Conservation (phyloP, 768 basidiomycete species). For the Punctularia strigosozonata region DNA sequence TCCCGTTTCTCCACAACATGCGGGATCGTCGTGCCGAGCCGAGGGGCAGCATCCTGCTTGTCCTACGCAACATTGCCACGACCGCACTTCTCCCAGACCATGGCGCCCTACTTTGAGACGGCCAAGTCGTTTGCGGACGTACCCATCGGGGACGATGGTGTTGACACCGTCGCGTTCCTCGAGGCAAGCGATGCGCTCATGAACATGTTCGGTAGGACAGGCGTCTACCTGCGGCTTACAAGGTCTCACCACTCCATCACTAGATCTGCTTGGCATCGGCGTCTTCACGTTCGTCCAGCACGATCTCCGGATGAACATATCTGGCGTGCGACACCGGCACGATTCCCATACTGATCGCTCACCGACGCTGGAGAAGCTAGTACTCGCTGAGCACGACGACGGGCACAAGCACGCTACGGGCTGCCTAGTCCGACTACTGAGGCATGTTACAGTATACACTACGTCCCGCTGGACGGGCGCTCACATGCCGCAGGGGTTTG, state of each 20-base stretch:
- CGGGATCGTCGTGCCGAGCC: too few species aligned
- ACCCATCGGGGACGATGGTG: conserved; percentile 57
- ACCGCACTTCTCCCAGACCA: too few species aligned
- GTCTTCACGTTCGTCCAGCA: conserved; percentile 67
- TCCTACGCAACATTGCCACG: too few species aligned
- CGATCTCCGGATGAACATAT: conserved; percentile 58
- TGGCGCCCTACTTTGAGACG: too few species aligned
- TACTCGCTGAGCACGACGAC: conserved; percentile 35
- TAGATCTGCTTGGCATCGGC: conserved; percentile 57
- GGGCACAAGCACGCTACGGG: conserved; percentile 37
- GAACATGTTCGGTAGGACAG: conserved; percentile 49
- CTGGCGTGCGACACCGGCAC: conserved; percentile 50
- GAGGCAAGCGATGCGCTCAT: conserved; percentile 84
- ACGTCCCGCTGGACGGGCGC: conserved; percentile 5
- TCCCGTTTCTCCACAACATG: too few species aligned
- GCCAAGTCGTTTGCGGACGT: conserved; percentile 93
- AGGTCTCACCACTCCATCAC: neutral
- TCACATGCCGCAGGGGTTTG: conserved; percentile 37
- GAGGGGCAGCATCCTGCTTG: too few species aligned
- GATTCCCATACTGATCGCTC: conserved; percentile 30
- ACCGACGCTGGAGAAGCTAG: conserved; percentile 48
- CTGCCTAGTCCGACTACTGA: conserved; percentile 52
- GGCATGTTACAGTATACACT: conserved; percentile 30
- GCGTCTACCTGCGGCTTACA: neutral
- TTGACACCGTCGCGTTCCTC: conserved; percentile 72